Percentiles rank a stretch among this genome's conserved stretches.
phyloP scores from a whole-genome alignment of 345 rosid genomes.

The Salix caprea region DNA sequence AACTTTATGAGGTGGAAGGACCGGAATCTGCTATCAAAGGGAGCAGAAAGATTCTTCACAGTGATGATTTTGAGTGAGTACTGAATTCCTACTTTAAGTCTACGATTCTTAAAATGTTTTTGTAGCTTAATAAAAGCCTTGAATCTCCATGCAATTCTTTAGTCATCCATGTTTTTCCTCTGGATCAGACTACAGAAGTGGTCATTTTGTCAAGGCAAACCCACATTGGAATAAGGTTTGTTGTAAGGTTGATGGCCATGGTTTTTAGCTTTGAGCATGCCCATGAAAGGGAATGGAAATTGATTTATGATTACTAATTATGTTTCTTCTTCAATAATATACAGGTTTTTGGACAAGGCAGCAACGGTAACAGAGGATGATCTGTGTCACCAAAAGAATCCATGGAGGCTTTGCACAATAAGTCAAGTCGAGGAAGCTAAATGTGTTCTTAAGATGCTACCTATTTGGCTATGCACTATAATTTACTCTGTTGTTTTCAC shows the following conservation, averaged over 20 bases:
- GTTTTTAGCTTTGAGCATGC: background rate
- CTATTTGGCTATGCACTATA: slow-evolving; percentile 70
- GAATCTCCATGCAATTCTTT: background rate
- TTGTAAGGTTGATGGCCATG: background rate
- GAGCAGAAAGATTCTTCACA: slow-evolving; percentile 72
- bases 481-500: slow-evolving; percentile 72
- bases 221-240: background rate
- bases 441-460: slow-evolving; percentile 61
- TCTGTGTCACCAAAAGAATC: slow-evolving; percentile 17
- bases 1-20: slow-evolving; percentile 62
- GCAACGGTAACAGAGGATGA: slow-evolving; percentile 64
- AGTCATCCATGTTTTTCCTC: background rate
- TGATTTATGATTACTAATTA: background rate
- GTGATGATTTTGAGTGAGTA: slow-evolving; percentile 41
- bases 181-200: background rate
- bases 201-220: background rate
- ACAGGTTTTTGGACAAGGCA: slow-evolving; percentile 79
- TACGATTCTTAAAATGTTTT: background rate
- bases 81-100: background rate
- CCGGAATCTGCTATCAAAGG: slow-evolving; percentile 72
- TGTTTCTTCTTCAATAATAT: background rate
- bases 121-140: background rate
- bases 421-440: slow-evolving; percentile 84
- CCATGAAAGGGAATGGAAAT: background rate
- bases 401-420: slow-evolving; percentile 79